A percentile compares a stretch with the other conserved stretches of the same genome.
Evolutionary conservation across 2,329 filamentous ascomycete genomes (phyloP).

Genomic region (Aspergillus luchuensis): DNA sequence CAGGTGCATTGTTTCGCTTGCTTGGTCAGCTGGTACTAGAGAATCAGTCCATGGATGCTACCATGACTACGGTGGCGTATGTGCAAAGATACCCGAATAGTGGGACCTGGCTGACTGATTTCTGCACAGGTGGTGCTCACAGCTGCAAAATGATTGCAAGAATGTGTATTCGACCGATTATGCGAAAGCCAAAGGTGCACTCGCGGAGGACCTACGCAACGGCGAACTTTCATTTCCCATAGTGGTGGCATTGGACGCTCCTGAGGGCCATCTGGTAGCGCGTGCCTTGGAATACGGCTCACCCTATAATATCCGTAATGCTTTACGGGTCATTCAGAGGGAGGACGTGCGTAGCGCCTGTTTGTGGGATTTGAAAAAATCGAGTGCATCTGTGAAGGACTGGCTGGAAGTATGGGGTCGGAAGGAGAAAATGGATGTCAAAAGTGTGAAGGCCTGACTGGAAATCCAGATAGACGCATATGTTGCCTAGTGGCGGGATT

Average conservation of each 20-base stretch:
- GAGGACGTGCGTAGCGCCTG: constrained; percentile 16
- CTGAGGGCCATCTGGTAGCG: constrained; percentile 16
- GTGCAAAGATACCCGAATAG: neutral
- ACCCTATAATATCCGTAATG: constrained; percentile 18
- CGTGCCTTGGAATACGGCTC: constrained; percentile 18
- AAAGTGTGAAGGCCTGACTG: neutral
- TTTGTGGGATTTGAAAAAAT: constrained; percentile 18
- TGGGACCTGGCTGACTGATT: neutral
- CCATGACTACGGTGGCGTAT: constrained; percentile 22
- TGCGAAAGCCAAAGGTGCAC: constrained; percentile 19
- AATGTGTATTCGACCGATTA: constrained; percentile 27
- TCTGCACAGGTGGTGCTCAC: constrained; percentile 22
- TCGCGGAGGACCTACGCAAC: constrained; percentile 24
- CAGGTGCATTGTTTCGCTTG: constrained; percentile 24
- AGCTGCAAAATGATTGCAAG: constrained; percentile 28
- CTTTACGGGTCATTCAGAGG: constrained; percentile 19
- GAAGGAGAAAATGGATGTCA: constrained; percentile 24
- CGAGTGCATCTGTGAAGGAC: constrained; percentile 14
- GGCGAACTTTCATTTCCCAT: constrained; percentile 23
- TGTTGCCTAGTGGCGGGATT: too few species aligned
- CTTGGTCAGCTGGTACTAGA: constrained; percentile 23
- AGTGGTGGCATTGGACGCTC: constrained; percentile 20
- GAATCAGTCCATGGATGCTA: constrained; percentile 16
- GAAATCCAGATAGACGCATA: too few species aligned
- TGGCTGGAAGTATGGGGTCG: constrained; percentile 31